Percentiles rank a stretch among this genome's conserved stretches.
Conservation (phyloP, 345 rosid species). For the Angophora floribunda region DNA sequence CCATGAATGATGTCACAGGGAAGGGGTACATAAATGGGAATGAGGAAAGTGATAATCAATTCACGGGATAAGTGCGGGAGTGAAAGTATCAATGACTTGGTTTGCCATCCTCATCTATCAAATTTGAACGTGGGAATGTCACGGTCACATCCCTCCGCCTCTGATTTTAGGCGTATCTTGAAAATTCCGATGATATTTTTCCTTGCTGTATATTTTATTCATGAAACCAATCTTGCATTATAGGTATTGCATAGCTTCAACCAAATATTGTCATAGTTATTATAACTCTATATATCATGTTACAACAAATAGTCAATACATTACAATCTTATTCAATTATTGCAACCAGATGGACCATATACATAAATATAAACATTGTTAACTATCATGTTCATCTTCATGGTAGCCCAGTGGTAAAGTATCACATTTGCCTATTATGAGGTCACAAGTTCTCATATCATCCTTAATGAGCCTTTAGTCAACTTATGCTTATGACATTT, state of each 20-base stretch:
- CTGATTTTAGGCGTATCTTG: background rate
- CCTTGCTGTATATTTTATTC: background rate
- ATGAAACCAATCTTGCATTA: background rate
- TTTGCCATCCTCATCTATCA: background rate
- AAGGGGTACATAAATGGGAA: background rate
- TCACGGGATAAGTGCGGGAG: background rate
- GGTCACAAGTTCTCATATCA: background rate
- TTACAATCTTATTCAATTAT: background rate
- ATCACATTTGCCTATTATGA: background rate
- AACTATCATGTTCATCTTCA: too few relatives aligned
- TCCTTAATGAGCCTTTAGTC: background rate
- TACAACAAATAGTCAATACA: background rate
- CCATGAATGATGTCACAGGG: background rate
- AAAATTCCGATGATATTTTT: background rate
- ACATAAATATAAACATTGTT: background rate
- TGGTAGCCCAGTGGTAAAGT: background rate
- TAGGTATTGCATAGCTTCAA: background rate
- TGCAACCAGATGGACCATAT: background rate
- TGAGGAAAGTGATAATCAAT: background rate
- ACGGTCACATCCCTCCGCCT: background rate
- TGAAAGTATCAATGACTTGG: background rate
- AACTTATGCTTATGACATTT: background rate
- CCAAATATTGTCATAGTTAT: background rate
- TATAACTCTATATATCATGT: background rate
- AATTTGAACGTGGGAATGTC: background rate